phyloP scores from a whole-genome alignment of 768 basidiomycete species.

The Tremella fuciformis region DNA sequence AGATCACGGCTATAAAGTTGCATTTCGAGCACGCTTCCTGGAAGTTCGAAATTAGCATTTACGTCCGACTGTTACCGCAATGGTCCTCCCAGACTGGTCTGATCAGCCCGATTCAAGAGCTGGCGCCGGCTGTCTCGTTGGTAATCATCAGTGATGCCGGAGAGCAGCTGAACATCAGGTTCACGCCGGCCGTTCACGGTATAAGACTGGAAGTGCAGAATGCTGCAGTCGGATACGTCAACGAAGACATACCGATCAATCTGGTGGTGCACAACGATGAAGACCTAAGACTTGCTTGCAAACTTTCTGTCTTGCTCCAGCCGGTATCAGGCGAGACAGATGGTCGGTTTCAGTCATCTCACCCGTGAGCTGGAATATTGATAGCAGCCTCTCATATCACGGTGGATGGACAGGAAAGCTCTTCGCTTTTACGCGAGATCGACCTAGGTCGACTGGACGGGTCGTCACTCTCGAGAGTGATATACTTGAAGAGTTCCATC shows the following conservation, averaged over 20 bases:
- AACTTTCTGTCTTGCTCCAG: conserved; percentile 69
- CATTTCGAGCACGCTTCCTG: conserved; percentile 60
- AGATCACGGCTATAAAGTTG: conserved; percentile 9
- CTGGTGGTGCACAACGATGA: conserved; percentile 72
- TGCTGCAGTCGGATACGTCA: conserved; percentile 68
- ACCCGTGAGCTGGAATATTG: neutral
- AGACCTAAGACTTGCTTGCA: conserved; percentile 64
- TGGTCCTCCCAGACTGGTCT: conserved; percentile 17
- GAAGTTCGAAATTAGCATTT: conserved; percentile 65
- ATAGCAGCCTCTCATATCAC: too few species aligned
- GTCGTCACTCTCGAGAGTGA: neutral
- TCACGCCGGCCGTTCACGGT: conserved; percentile 60
- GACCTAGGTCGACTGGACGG: too few species aligned
- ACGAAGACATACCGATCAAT: conserved; percentile 73
- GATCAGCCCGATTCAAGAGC: conserved; percentile 11
- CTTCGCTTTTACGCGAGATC: too few species aligned
- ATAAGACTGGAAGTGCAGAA: conserved; percentile 62
- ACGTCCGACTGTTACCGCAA: conserved; percentile 45
- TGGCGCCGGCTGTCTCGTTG: conserved; percentile 24
- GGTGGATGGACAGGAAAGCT: too few species aligned
- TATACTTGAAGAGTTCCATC: neutral
- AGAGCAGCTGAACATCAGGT: conserved; percentile 21
- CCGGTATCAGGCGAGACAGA: conserved; percentile 14
- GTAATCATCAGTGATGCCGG: neutral
- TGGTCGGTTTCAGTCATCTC: neutral